Percentiles rank a stretch among this genome's conserved stretches.
Evolutionary conservation across 2,329 filamentous ascomycete genomes (phyloP).

Genomic region (Fusarium longipes): DNA sequence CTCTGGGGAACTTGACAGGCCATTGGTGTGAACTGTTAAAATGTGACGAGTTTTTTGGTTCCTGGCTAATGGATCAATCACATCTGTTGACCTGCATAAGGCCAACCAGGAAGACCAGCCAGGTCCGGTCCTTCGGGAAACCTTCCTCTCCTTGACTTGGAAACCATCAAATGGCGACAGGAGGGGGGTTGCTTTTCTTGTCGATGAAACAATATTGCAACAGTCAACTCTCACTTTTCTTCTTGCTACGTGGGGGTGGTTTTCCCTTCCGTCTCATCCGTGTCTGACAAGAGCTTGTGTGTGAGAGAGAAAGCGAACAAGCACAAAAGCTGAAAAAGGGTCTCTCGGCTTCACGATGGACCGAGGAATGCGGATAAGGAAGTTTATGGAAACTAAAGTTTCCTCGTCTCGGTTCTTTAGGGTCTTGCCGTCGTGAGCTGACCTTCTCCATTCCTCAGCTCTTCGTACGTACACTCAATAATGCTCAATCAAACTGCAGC

Average conservation of each 20-base stretch:
- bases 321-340: background rate
- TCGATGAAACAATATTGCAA: conserved; percentile 32
- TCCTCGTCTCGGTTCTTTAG: conserved; percentile 16
- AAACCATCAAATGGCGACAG: conserved; percentile 5
- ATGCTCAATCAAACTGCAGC: background rate
- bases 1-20: background rate
- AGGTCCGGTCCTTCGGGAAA: conserved; percentile 32
- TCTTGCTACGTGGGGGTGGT: conserved; percentile 12
- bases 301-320: background rate
- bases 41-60: conserved; percentile 21
- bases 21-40: conserved; percentile 11
- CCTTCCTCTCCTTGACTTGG: conserved; percentile 6
- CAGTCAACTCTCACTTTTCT: conserved; percentile 9
- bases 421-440: conserved; percentile 12
- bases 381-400: conserved; percentile 7
- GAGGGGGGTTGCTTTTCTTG: conserved; percentile 18
- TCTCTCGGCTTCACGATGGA: conserved; percentile 1
- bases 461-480: conserved; percentile 16
- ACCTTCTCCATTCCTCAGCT: conserved; percentile 43
- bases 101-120: conserved; percentile 20
- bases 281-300: background rate
- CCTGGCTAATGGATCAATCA: conserved; percentile 32
- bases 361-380: conserved; percentile 34
- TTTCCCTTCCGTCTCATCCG: conserved; percentile 8
- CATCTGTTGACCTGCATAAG: conserved; percentile 34